These are phyloP conservation scores for Penicillium maclennaniae DNA, from an alignment of 495 filamentous ascomycete genomes.

Conservation along the genomic window DNA sequence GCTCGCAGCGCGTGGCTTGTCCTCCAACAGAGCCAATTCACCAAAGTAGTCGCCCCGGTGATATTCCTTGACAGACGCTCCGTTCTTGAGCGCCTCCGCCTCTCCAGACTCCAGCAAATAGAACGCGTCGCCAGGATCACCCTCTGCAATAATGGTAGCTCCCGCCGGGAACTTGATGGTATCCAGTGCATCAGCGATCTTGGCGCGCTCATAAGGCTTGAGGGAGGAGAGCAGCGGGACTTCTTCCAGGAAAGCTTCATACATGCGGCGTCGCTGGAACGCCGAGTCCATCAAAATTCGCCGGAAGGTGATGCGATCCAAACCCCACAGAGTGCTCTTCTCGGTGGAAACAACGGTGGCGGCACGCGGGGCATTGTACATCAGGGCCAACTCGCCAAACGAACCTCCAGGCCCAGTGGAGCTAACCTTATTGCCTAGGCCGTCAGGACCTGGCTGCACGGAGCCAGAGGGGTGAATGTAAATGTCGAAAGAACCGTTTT, in stretches of 20 bases:
- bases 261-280: conserved; percentile 92
- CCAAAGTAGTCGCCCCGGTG: conserved; percentile 95
- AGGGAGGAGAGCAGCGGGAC: conserved; percentile 82
- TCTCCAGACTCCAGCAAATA: conserved; percentile 87
- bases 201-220: conserved; percentile 86
- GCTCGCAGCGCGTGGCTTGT: conserved; percentile 89
- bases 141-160: conserved; percentile 81
- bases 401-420: conserved; percentile 82
- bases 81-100: conserved; percentile 77
- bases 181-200: conserved; percentile 94
- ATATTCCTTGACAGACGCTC: conserved; percentile 69
- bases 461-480: conserved; percentile 80
- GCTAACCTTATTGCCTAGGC: conserved; percentile 81
- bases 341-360: conserved; percentile 89
- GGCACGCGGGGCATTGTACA: conserved; percentile 98
- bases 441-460: conserved; percentile 75
- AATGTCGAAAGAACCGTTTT: conserved; percentile 85
- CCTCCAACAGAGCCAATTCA: conserved; percentile 88
- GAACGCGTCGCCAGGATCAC: conserved; percentile 88
- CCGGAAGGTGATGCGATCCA: conserved; percentile 95
- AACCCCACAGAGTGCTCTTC: conserved; percentile 80
- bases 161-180: conserved; percentile 81
- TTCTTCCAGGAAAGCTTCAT: conserved; percentile 96
- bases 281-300: conserved; percentile 98
- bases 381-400: conserved; percentile 95